Evolutionary conservation across 2,329 filamentous ascomycete species (phyloP), one percentile per base, ranked within the genome.

Genomic region (Diaporthe amygdali): DNA sequence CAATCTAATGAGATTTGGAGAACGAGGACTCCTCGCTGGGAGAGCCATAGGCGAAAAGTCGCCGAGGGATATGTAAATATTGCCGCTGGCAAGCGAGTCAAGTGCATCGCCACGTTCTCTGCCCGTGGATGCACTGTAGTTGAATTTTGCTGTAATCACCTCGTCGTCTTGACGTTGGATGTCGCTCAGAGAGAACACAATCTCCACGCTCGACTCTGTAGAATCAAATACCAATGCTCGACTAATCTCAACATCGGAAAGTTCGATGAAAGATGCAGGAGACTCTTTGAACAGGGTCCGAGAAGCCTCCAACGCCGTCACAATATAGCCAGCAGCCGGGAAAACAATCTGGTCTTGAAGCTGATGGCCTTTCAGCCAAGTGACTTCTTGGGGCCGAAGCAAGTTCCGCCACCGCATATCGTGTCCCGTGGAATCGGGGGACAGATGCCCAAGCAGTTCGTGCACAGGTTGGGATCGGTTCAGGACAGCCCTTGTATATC

Each of bases 341-440:
- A 84, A 84, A 0, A 86, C 74, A 10, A 79, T 74, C 14, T 82
- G 74, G 0, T 76, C 75, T n/a, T 81, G 76, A 15, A 78, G 25
- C 6, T 73, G 66, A 39, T 87, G 84, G 5, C 83, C 79, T 0
- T 71, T 39, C 1, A 86, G 73, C 85, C 85, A 87, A 0, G 77
- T 74, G 0, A 80, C 66, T 20, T 81, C 77, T 0, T 68, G 47
- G 0, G 74, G 66, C 3, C 71, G 71, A 5, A 80, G 72, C 2
- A 76, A 47, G 52, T 79, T 77, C 2, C 67, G 34, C 78, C 78
- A 80, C 2, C 74, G 73, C 12, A 74, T 52, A 9, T 75, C 71
- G 3, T 74, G 68, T 14, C 52, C 61, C 20, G 34, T 63, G 4
- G 17, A 37, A 2, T 68, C 52, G 0, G 63, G 63, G 3, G 46